phyloP scores from a whole-genome alignment of 192 early-diverging fungal species.

The Entomortierella parvispora region DNA sequence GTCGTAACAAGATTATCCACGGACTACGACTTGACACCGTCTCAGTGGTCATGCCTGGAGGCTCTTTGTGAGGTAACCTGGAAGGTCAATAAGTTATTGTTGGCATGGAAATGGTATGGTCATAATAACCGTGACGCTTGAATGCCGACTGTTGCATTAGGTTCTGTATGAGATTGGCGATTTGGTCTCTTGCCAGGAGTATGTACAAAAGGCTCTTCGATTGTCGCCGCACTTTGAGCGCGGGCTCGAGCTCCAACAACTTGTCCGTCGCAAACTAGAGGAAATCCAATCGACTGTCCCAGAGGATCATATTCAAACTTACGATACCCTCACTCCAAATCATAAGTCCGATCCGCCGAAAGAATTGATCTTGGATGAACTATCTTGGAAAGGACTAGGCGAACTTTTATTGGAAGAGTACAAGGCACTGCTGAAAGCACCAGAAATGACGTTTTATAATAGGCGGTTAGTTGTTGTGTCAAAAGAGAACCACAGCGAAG shows the following conservation, averaged over 20 bases:
- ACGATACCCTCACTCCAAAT: background rate
- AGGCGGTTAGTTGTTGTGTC: constrained; percentile 15
- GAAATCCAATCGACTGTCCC: background rate
- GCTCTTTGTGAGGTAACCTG: constrained; percentile 46
- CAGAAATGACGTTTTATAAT: constrained; percentile 19
- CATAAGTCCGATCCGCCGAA: background rate
- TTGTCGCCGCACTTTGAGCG: constrained; percentile 43
- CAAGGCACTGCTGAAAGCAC: background rate
- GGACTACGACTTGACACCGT: constrained; percentile 33
- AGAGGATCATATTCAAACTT: background rate
- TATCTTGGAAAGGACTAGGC: constrained; percentile 25
- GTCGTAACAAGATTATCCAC: background rate
- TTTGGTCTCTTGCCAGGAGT: constrained; percentile 47
- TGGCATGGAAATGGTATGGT: background rate
- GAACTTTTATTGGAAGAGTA: constrained; percentile 33
- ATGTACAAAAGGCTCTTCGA: constrained; percentile 29
- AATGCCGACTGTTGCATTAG: no score
- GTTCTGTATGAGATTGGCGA: constrained; percentile 59
- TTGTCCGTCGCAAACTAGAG: constrained; percentile 10
- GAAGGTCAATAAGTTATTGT: no score
- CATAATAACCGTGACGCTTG: no score
- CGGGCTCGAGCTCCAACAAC: constrained; percentile 28
- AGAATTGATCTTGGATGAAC: constrained; percentile 18
- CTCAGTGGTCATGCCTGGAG: constrained; percentile 44
- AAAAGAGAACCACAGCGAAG: background rate